Percentiles rank a stretch among this genome's conserved stretches.
phyloP scores from a whole-genome alignment of 306 rosid genomes.

The Cicer cuneatum region DNA sequence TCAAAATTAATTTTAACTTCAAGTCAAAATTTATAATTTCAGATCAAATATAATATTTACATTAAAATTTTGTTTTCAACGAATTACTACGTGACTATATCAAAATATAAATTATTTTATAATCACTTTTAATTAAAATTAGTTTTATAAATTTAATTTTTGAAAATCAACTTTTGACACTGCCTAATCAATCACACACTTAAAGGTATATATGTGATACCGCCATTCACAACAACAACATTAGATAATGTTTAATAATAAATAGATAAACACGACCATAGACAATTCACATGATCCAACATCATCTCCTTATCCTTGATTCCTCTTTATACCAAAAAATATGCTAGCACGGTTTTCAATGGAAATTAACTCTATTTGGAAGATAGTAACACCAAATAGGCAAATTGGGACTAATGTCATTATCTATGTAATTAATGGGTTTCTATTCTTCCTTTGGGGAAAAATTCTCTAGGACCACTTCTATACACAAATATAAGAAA shows the following conservation, averaged over 20 bases:
- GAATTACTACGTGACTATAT: no score
- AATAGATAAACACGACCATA: conserved; percentile 28
- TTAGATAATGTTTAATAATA: conserved; percentile 18
- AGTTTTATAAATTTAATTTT: no score
- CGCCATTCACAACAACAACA: not conserved
- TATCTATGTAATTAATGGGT: conserved; percentile 29
- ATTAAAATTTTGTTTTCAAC: no score
- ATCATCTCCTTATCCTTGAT: conserved; percentile 26
- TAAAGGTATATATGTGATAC: not conserved
- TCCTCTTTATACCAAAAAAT: conserved; percentile 26
- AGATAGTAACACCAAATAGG: conserved; percentile 21
- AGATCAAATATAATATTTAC: no score
- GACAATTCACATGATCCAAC: conserved; percentile 37
- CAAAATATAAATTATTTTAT: no score
- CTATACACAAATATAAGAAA: conserved; percentile 1
- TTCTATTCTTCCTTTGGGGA: conserved; percentile 21
- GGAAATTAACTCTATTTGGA: not conserved
- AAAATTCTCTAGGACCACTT: conserved; percentile 36
- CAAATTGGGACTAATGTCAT: conserved; percentile 35
- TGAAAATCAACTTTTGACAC: no score
- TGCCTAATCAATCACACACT: no score
- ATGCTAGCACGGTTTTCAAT: conserved; percentile 21
- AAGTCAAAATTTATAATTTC: no score
- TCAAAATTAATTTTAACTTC: no score
- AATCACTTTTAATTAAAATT: no score